Conservation (phyloP, 805 yeast species). For the Ogataea thermomethanolica region DNA sequence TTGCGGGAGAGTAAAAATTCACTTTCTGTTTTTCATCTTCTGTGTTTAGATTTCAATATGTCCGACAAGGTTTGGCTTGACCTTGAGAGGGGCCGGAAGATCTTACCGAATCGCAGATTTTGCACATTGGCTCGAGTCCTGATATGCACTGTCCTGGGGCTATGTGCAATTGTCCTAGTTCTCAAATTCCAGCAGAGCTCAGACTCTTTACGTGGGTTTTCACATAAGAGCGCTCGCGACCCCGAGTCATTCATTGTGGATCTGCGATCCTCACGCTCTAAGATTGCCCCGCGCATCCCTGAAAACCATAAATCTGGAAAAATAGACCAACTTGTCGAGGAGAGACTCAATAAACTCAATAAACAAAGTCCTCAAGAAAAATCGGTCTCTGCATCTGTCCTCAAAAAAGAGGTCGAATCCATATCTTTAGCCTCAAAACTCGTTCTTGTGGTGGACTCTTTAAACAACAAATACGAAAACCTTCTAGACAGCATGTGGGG, state of each 20-base stretch:
- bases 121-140: neutral
- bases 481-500: conserved; percentile 5
- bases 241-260: conserved; percentile 2
- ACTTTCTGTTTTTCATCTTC: too few species aligned
- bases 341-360: neutral
- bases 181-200: neutral
- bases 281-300: too few species aligned
- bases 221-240: neutral
- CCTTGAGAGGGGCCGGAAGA: conserved; percentile 2
- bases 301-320: too few species aligned
- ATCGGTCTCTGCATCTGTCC: neutral
- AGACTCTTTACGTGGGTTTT: too few species aligned
- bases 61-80: conserved; percentile 1
- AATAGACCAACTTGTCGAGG: neutral
- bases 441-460: conserved; percentile 9
- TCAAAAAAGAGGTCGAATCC: conserved; percentile 8
- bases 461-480: neutral
- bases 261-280: too few species aligned
- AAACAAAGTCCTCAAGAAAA: neutral
- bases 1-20: too few species aligned
- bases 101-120: neutral
- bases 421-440: conserved; percentile 6
- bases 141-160: neutral
- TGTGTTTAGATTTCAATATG: neutral
- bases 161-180: neutral